A percentile compares a stretch with the other conserved stretches of the same genome.
Conservation (phyloP, 371 early-diverging fungal genomes). For the Pancytospora philotis region DNA sequence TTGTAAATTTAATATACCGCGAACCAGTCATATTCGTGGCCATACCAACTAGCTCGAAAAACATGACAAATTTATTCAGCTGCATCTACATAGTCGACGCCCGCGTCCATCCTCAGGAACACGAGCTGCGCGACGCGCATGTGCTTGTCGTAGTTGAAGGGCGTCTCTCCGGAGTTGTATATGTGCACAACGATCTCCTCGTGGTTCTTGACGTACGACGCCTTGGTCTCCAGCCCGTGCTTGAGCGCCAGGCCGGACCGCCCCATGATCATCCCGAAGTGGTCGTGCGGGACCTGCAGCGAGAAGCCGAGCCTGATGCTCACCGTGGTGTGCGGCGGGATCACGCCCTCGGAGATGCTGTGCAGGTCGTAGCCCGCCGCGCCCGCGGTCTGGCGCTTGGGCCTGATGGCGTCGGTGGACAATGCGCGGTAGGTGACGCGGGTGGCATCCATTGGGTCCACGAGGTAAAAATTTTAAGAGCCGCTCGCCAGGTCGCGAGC, state of each 20-base stretch:
- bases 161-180: conserved; percentile 21
- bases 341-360: conserved; percentile 19
- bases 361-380: conserved; percentile 53
- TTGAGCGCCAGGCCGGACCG: conserved; percentile 48
- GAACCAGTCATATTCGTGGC: no score
- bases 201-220: conserved; percentile 13
- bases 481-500: no score
- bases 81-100: conserved; percentile 5
- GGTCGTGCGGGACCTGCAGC: conserved; percentile 12
- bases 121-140: conserved; percentile 49
- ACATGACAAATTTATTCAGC: no score
- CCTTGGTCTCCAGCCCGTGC: conserved; percentile 26
- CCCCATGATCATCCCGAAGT: conserved; percentile 31
- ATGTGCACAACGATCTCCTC: conserved; percentile 38
- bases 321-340: conserved; percentile 16
- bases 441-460: neutral
- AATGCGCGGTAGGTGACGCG: conserved; percentile 22
- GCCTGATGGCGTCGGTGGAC: conserved; percentile 24
- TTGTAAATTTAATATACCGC: no score
- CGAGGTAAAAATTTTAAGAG: conserved; percentile 14
- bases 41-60: no score
- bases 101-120: conserved; percentile 11
- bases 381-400: conserved; percentile 41
- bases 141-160: conserved; percentile 24
- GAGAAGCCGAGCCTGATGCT: conserved; percentile 37